phyloP scores from a whole-genome alignment of 2,329 filamentous ascomycete genomes.

The Penicillium sp. region DNA sequence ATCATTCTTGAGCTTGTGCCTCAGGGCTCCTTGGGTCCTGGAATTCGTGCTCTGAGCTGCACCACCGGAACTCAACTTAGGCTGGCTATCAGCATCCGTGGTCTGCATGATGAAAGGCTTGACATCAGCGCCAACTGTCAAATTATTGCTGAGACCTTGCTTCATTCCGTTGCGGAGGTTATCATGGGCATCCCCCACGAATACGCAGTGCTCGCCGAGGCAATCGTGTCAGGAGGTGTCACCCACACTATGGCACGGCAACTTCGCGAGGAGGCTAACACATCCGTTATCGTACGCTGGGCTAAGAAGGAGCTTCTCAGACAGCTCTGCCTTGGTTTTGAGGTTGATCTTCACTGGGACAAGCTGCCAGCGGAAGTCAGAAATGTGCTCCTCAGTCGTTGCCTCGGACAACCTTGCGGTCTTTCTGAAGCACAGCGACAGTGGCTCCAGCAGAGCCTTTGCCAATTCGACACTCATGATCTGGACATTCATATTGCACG shows the following conservation, averaged over 20 bases:
- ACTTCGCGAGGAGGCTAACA: slow-evolving; percentile 35
- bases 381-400: slow-evolving; percentile 44
- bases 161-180: slow-evolving; percentile 36
- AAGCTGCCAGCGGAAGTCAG: slow-evolving; percentile 45
- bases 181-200: slow-evolving; percentile 35
- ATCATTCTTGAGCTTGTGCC: slow-evolving; percentile 36
- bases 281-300: slow-evolving; percentile 37
- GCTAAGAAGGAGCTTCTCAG: slow-evolving; percentile 45
- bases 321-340: slow-evolving; percentile 47
- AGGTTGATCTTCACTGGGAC: slow-evolving; percentile 51
- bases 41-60: slow-evolving; percentile 35
- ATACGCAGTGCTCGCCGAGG: slow-evolving; percentile 33
- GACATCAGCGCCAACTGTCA: slow-evolving; percentile 36
- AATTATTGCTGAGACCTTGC: slow-evolving; percentile 36
- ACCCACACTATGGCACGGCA: slow-evolving; percentile 32
- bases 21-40: slow-evolving; percentile 28
- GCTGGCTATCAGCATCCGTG: slow-evolving; percentile 32
- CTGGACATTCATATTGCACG: slow-evolving; percentile 46
- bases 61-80: slow-evolving; percentile 24
- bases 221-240: slow-evolving; percentile 31
- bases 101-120: slow-evolving; percentile 27
- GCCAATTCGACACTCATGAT: slow-evolving; percentile 33
- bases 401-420: slow-evolving; percentile 40
- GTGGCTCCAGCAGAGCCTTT: slow-evolving; percentile 43
- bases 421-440: slow-evolving; percentile 40